Base-by-base conservation (phyloP, 2,329 filamentous ascomycete species). In the Xylariales sp. region DNA sequence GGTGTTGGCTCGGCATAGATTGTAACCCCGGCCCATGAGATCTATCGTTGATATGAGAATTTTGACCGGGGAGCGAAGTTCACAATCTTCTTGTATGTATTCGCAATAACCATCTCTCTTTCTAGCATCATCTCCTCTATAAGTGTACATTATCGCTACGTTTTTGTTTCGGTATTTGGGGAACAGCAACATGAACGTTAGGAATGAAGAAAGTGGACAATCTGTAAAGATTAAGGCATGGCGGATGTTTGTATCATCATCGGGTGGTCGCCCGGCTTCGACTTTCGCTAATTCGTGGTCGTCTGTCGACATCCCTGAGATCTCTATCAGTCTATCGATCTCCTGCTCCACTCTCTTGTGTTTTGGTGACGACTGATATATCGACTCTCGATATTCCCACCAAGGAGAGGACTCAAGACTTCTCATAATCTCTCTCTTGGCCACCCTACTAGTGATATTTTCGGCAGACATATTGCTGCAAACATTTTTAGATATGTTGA, bases 1-100 rank as follows among this genome's bases (percentile, higher is more conserved):
- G 3, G 65, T 61, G 41, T 62, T 67, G 2, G 68, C 68, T 14
- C 70, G 41, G 10, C 63, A 69, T 1, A 72, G 10, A 6, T 72
- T 70, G 14, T 52, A 46, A 3, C 68, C 70, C 3, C 41, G 54
- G 1, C 52, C 65, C 0, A 45, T 18, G 1, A 67, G 18, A 0
- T n/a, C 32, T 16, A 53, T 67, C 5, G 52, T 71, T 3, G 62
- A 54, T 28, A 71, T 52, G 3, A 72, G 3, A 2, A 70, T 43
- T 39, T 69, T 72, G 9, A 59, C 48, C 0, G 45, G 50, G 16
- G 30, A 54, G 5, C 18, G 28, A 23, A 1, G 1, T 1, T 5
- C 30, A 30, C 65, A 67, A 2, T 58, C 32, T 0, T 41, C 0
- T 8, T 69, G 55, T 9, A 70, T 59, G 9, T 43, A 23, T 9